Evolutionary conservation across 2,329 filamentous ascomycete species (phyloP), one percentile per base, ranked within the genome.

Genomic region (Fusarium marasasianum): DNA sequence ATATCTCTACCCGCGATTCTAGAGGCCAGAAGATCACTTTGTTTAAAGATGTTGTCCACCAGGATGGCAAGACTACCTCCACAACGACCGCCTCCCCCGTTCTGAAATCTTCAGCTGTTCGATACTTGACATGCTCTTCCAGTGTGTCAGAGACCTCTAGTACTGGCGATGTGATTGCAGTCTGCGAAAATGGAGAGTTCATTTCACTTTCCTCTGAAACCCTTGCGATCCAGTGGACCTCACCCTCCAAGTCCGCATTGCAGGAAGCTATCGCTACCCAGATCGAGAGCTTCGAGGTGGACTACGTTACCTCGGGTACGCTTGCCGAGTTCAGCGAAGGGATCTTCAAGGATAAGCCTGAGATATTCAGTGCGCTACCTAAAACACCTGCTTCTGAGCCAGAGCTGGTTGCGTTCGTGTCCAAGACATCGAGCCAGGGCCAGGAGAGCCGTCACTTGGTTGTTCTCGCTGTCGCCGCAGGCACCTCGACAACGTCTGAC

Each of bases 181-280:
- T 93, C 3, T 88, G 89, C 64, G 82, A 87, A 47, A 87, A 91
- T 70, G 92, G 92, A 41, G 86, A 91, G 66, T 83, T 93, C 26
- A 77, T 88, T 14, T 91, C 89, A 63, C 83, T 93, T 20, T 88
- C 91, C 51, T 87, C 88, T 6, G 89, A 92, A 73, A 81, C 71
- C 13, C 75, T 84, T 24, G 71, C 77, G 7, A 57, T 81, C 13
- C 81, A 80, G 53, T 84, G 83, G 83, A 78, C 79, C 17, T 75
- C 82, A 5, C 78, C 80, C 13, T 76, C 80, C n/a, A 81, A 79
- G 57, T 77, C 82, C 15, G 69, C 77, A 37, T 76, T 84, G 5
- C 81, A 84, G 69, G 82, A 84, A 56, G 78, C 77, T 26, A 75
- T 83, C 47, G 75, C 81, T 24, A 74, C 76, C 14, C 63, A 76